Conservation (phyloP, 306 rosid species). For the Citrullus colocynthis region DNA sequence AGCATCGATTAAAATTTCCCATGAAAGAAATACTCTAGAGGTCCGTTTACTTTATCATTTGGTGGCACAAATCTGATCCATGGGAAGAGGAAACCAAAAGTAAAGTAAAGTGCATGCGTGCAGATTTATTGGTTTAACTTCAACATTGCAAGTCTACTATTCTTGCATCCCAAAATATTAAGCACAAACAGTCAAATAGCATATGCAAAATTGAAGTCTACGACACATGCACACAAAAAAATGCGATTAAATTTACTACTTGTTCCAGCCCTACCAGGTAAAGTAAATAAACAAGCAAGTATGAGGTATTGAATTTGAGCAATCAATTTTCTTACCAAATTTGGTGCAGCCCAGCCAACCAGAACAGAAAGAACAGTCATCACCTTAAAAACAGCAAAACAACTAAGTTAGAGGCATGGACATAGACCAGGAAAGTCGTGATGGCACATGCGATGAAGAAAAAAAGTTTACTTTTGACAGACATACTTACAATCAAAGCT, state of each 20-base stretch:
- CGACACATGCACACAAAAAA: neutral
- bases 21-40: neutral
- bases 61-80: neutral
- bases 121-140: neutral
- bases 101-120: neutral
- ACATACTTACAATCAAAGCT: slow-evolving; percentile 63
- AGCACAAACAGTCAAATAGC: neutral
- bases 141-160: neutral
- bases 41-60: neutral
- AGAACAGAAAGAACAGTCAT: slow-evolving; percentile 91
- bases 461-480: neutral
- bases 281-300: neutral
- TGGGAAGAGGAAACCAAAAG: neutral
- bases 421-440: neutral
- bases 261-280: neutral
- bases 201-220: neutral
- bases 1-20: neutral
- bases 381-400: slow-evolving; percentile 42
- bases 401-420: slow-evolving; percentile 7
- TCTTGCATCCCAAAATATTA: neutral
- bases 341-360: slow-evolving; percentile 97
- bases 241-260: neutral
- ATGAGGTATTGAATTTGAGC: neutral
- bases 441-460: neutral
- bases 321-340: slow-evolving; percentile 41